Percentiles rank a stretch among this genome's conserved stretches.
Conservation (phyloP, 176 grass and related monocot species). For the Oropetium thomaeum region DNA sequence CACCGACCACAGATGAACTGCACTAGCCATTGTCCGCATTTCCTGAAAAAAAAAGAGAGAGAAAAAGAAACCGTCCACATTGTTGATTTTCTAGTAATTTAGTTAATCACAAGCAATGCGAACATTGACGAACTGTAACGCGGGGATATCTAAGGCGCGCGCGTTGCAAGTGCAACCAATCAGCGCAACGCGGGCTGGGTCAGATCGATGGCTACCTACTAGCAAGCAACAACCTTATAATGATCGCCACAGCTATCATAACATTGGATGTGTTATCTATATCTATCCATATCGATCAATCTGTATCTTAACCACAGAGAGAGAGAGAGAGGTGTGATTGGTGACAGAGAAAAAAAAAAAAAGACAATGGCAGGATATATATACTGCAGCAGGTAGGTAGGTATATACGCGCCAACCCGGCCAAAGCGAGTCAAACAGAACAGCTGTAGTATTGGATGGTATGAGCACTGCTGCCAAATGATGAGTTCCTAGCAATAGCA, state of each 20-base stretch:
- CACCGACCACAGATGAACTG: too few relatives aligned
- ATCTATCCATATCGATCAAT: too few relatives aligned
- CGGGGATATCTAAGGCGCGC: background rate
- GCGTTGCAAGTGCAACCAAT: background rate
- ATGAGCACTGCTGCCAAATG: background rate
- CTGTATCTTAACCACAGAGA: background rate
- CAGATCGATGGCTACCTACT: background rate
- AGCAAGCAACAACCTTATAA: background rate
- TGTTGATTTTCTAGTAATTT: too few relatives aligned
- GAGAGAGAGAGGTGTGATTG: background rate
- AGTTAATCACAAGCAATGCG: background rate
- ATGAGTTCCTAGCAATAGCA: background rate
- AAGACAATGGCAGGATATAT: conserved; percentile 3
- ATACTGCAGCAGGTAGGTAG: background rate
- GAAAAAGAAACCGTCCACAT: too few relatives aligned
- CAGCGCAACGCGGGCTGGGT: background rate
- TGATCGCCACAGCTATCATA: background rate
- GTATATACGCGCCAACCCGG: background rate
- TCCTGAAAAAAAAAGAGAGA: too few relatives aligned
- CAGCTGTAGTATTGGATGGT: background rate
- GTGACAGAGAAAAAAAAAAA: too few relatives aligned
- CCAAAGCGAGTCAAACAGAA: background rate
- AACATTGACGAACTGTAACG: background rate
- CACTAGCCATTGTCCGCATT: background rate
- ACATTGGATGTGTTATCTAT: background rate